Conservation (phyloP, 352 stramenopile species). For the Globisporangium sylvaticum region DNA sequence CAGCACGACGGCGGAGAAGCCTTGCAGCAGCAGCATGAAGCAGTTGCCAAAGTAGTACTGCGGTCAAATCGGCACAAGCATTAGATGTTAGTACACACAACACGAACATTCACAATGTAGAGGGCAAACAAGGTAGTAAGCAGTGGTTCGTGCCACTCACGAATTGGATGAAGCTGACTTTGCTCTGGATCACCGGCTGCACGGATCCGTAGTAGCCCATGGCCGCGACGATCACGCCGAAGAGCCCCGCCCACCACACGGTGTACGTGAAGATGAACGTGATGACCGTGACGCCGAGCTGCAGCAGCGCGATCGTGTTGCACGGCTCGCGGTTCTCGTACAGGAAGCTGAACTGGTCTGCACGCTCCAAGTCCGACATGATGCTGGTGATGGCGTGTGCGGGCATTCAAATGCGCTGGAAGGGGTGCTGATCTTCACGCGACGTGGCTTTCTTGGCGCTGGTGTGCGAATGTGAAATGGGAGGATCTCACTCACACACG, state of each 20-base stretch:
- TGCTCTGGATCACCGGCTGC: constrained; percentile 82
- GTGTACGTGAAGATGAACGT: constrained; percentile 83
- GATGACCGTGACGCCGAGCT: constrained; percentile 58
- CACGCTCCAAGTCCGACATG: constrained; percentile 73
- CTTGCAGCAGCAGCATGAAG: constrained; percentile 79
- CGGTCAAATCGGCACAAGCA: neutral
- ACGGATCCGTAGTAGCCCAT: constrained; percentile 84
- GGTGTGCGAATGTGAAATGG: neutral
- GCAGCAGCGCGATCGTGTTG: constrained; percentile 76
- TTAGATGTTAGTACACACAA: neutral
- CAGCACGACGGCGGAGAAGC: constrained; percentile 66
- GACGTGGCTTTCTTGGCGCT: neutral
- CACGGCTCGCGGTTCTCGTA: constrained; percentile 84
- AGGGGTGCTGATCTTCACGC: neutral
- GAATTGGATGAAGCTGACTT: constrained; percentile 87
- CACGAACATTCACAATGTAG: too few species aligned
- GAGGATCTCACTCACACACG: neutral
- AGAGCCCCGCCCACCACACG: constrained; percentile 77
- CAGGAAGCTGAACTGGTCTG: constrained; percentile 70
- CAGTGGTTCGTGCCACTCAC: constrained; percentile 30
- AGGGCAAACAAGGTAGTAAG: too few species aligned
- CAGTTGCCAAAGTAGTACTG: constrained; percentile 88
- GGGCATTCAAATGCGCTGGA: neutral
- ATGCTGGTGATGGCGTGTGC: constrained; percentile 13
- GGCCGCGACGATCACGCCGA: constrained; percentile 68